Evolutionary conservation across 2,329 filamentous ascomycete genomes (phyloP), one percentile per base, ranked within the genome.

Genomic region (Pyrenophora graminea): DNA sequence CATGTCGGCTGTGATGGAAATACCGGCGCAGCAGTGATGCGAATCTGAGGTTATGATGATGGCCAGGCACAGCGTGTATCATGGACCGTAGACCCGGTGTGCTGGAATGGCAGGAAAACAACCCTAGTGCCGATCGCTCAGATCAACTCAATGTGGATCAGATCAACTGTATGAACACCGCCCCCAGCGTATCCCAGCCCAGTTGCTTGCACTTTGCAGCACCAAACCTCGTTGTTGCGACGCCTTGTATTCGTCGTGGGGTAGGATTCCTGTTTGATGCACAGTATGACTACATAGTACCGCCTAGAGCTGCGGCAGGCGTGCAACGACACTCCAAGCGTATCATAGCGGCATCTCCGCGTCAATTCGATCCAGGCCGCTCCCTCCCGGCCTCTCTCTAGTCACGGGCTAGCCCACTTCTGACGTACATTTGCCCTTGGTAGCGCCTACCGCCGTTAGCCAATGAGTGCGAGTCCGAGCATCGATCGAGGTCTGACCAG

Each of bases 71-170:
- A 17, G 10, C 19, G 33, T 30, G 17, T 34, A 21, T 10, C 31
- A 31, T 48, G 21, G 41, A 45, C 53, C 58, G 57, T 53, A 43
- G 45, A 39, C 51, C 50, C 18, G 19, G 17, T 21, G 25, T 37
- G 19, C 15, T 33, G 25, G 30, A 48, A 41, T 17, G 40, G 48
- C 37, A 33, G 43, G 32, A 53, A 47, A 52, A 51, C 48, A 38
- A 63, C 45, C 60, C 60, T 41, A 39, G 56, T 44, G 56, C 43
- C 49, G 58, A 61, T 57, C 51, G 9, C 36, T 45, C 39, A 32
- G 21, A 52, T 37, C 34, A 47, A 25, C 30, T n/a, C 40, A 19
- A 34, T 17, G 17, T 38, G 38, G 10, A 15, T 36, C 17, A 13
- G 30, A 30, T 17, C 38, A 19, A 33, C 31, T 31, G 21, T 23